Base-by-base conservation (phyloP, 768 basidiomycete genomes). In the Saitozyma sp. region DNA sequence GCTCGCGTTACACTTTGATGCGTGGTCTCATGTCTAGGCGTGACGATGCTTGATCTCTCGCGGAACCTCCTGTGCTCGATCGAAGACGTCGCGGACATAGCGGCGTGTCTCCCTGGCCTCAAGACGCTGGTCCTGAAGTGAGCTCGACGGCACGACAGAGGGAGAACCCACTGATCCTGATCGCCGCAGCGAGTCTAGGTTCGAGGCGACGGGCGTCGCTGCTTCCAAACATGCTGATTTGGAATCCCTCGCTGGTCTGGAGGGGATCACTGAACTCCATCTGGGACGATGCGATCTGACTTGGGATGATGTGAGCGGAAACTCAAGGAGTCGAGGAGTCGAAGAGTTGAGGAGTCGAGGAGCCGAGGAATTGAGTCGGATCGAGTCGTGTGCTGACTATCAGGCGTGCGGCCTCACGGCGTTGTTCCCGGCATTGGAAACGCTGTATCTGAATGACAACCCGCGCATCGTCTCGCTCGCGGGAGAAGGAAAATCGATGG, bases 41-140 rank as follows among this genome's bases (percentile, higher is more conserved):
- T 93, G 50, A 85, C 84, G n/a, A 87, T 86, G 9, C 82, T 97
- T 43, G 89, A 96, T 80, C 81, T 97, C 43, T 91, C 92, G 14
- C 81, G 82, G 50, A 93, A 84, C 78, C 83, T 96, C 16, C 69
- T 96, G 40, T n/a, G n/a, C n/a, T 77, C 86, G 5, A 82, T 96
- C 93, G 94, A 82, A 39, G 79, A 82, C 3, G 81, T 95, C 16
- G 85, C 87, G 9, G 71, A 76, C 20, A 91, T 97, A 62, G 78
- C 84, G 10, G 70, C 71, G 10, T 87, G 88, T 69, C 81, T 97
- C 3, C 85, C 84, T 9, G 72, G 71, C 6, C 83, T 97, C 10
- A 82, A 86, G 61, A 83, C 84, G 48, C 82, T 98, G 43, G 82
- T 86, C 38, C 79, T 97, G 68, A 95, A 92, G 94, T 96, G 66